Percentiles rank a stretch among this genome's conserved stretches.
Evolutionary conservation across 352 stramenopile genomes (phyloP).

Genomic region (Phytopythium kandeliae): DNA sequence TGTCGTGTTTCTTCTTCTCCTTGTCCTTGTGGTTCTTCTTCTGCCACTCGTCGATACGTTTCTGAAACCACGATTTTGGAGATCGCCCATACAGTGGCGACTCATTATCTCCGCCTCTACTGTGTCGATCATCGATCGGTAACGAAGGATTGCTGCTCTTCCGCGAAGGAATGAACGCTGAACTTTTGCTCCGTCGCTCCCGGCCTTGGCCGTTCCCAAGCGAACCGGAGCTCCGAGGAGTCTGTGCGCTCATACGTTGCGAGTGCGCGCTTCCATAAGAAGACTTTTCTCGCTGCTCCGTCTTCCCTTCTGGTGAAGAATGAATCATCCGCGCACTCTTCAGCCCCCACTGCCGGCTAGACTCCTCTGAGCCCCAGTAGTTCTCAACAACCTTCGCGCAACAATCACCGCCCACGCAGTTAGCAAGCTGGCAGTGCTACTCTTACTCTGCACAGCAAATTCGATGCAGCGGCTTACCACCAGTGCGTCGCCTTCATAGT

Average conservation of each 20-base stretch:
- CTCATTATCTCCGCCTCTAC: constrained; percentile 27
- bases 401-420: not conserved
- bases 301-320: constrained; percentile 2
- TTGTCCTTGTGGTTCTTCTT: constrained; percentile 77
- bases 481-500: constrained; percentile 41
- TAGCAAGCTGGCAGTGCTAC: no score
- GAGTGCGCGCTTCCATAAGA: constrained; percentile 20
- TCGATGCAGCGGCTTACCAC: constrained; percentile 17
- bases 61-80: constrained; percentile 67
- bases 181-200: constrained; percentile 68
- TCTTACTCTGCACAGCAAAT: no score
- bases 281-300: constrained; percentile 30
- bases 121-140: constrained; percentile 3
- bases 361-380: constrained; percentile 68
- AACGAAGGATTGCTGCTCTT: constrained; percentile 14
- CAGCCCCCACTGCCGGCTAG: constrained; percentile 51
- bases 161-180: constrained; percentile 36
- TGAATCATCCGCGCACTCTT: constrained; percentile 40
- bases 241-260: constrained; percentile 8
- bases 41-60: constrained; percentile 72
- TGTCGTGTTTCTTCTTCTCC: constrained; percentile 73
- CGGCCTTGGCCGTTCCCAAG: constrained; percentile 17
- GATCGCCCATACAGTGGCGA: constrained; percentile 38
- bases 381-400: constrained; percentile 22
- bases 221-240: constrained; percentile 1